A percentile compares a stretch with the other conserved stretches of the same genome.
Evolutionary conservation across 108 stramenopile species (phyloP).

Genomic region (Cylindrotheca fusiformis): DNA sequence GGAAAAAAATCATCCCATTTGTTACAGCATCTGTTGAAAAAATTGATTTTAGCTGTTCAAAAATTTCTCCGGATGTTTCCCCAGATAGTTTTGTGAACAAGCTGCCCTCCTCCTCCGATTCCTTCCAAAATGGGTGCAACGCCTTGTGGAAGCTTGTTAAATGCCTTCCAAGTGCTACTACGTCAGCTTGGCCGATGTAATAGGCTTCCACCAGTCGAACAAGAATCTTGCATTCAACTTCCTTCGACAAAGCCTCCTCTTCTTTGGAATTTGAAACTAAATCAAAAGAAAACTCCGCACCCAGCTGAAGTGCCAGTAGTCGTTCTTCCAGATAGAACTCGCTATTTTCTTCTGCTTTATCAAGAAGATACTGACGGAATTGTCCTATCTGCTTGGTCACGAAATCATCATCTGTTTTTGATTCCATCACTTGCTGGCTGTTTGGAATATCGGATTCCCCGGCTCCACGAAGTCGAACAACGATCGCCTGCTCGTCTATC

Average conservation of each 20-base stretch:
- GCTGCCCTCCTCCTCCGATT: background rate
- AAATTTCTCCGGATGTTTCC: slow-evolving; percentile 1
- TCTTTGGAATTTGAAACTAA: slow-evolving; percentile 1
- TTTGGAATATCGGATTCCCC: too few species aligned
- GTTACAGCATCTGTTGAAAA: slow-evolving; percentile 3
- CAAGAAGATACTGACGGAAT: background rate
- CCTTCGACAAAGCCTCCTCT: slow-evolving; percentile 1
- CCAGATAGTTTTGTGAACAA: slow-evolving; percentile 1
- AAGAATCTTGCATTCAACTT: background rate
- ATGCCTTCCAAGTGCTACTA: slow-evolving; percentile 7
- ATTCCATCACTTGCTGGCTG: background rate
- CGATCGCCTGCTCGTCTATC: too few species aligned
- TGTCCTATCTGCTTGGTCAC: background rate
- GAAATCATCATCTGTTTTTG: background rate
- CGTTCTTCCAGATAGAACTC: slow-evolving; percentile 14
- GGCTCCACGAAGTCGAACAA: too few species aligned
- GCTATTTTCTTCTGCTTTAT: background rate
- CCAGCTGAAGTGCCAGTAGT: slow-evolving; percentile 6
- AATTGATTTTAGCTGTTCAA: slow-evolving; percentile 7
- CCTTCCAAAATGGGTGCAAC: slow-evolving; percentile 8
- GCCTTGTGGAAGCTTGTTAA: background rate
- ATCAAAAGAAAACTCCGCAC: slow-evolving; percentile 7
- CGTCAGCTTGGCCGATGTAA: slow-evolving; percentile 14
- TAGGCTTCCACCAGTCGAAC: slow-evolving; percentile 14
- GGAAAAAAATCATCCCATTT: slow-evolving; percentile 13